A percentile compares a stretch with the other conserved stretches of the same genome.
phyloP scores from a whole-genome alignment of 352 stramenopile species.

The Pythium plurisporium region DNA sequence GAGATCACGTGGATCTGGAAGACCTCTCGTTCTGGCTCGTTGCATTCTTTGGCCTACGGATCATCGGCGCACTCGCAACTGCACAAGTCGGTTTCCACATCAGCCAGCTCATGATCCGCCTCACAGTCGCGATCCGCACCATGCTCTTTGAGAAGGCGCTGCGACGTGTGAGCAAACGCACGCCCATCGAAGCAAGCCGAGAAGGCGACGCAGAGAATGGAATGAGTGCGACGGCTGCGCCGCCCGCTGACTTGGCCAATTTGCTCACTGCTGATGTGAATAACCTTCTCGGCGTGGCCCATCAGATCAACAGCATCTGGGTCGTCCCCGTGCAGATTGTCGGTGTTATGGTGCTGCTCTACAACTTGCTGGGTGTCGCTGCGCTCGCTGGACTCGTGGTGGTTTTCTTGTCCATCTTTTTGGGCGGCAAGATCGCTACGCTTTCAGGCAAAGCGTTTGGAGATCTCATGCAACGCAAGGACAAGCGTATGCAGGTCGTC shows the following conservation, averaged over 20 bases:
- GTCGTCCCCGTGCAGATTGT: constrained; percentile 25
- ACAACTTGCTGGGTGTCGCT: constrained; percentile 12
- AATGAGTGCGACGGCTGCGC: neutral
- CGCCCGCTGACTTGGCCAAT: constrained; percentile 89
- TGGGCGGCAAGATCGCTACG: constrained; percentile 7
- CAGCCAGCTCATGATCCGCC: constrained; percentile 26
- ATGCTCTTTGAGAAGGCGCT: constrained; percentile 44
- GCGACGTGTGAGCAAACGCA: constrained; percentile 25
- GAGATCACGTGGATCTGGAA: constrained; percentile 23
- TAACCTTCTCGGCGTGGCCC: constrained; percentile 33
- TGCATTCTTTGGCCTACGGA: constrained; percentile 36
- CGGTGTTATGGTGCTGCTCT: constrained; percentile 21
- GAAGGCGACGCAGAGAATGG: constrained; percentile 8
- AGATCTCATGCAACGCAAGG: constrained; percentile 23
- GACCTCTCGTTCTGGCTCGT: constrained; percentile 27
- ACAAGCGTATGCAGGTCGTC: constrained; percentile 29
- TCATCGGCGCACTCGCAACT: constrained; percentile 28
- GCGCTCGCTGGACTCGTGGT: constrained; percentile 22
- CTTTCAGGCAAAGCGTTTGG: constrained; percentile 2
- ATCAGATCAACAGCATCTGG: constrained; percentile 30
- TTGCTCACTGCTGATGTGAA: constrained; percentile 90
- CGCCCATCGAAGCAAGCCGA: no score
- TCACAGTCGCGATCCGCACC: constrained; percentile 32
- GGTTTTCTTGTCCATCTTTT: constrained; percentile 12
- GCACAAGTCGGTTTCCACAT: constrained; percentile 26